These are phyloP conservation scores for Didymella exigua DNA, from an alignment of 2,329 filamentous ascomycete genomes.

Conservation along the genomic window DNA sequence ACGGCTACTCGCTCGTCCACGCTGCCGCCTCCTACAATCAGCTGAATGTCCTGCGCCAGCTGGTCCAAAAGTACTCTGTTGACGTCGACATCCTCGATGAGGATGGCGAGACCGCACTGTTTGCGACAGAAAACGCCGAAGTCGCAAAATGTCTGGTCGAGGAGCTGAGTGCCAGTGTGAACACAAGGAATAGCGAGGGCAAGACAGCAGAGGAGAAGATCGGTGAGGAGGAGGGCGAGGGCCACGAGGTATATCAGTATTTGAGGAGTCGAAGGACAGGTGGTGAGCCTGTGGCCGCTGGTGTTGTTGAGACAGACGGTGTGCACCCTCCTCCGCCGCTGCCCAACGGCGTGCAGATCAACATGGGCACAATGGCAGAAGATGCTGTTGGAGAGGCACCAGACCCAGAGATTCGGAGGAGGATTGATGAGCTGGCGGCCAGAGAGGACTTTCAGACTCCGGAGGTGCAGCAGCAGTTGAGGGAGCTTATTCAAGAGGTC, in stretches of 20 bases:
- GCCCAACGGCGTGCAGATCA: slow-evolving; percentile 78
- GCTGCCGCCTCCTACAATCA: slow-evolving; percentile 94
- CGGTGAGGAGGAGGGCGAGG: slow-evolving; percentile 74
- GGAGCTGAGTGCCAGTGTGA: slow-evolving; percentile 74
- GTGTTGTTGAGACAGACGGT: slow-evolving; percentile 26
- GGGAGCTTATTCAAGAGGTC: slow-evolving; percentile 80
- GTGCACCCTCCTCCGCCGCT: slow-evolving; percentile 62
- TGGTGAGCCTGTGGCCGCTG: slow-evolving; percentile 33
- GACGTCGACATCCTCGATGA: slow-evolving; percentile 84
- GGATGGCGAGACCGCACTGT: slow-evolving; percentile 92
- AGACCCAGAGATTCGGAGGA: slow-evolving; percentile 80
- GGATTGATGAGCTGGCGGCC: slow-evolving; percentile 87
- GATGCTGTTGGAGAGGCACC: slow-evolving; percentile 62
- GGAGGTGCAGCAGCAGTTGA: slow-evolving; percentile 77
- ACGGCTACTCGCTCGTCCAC: slow-evolving; percentile 94
- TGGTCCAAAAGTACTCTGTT: slow-evolving; percentile 78
- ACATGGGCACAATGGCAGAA: slow-evolving; percentile 73
- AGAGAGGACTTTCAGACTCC: slow-evolving; percentile 83
- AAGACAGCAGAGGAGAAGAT: slow-evolving; percentile 83
- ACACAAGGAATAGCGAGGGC: slow-evolving; percentile 72
- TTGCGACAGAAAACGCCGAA: slow-evolving; percentile 82
- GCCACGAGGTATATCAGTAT: slow-evolving; percentile 75
- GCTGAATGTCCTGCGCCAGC: slow-evolving; percentile 73
- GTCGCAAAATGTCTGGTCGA: slow-evolving; percentile 81
- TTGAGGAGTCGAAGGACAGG: slow-evolving; percentile 52